Base-by-base conservation (phyloP, 352 stramenopile species). In the Pythium angustatum region DNA sequence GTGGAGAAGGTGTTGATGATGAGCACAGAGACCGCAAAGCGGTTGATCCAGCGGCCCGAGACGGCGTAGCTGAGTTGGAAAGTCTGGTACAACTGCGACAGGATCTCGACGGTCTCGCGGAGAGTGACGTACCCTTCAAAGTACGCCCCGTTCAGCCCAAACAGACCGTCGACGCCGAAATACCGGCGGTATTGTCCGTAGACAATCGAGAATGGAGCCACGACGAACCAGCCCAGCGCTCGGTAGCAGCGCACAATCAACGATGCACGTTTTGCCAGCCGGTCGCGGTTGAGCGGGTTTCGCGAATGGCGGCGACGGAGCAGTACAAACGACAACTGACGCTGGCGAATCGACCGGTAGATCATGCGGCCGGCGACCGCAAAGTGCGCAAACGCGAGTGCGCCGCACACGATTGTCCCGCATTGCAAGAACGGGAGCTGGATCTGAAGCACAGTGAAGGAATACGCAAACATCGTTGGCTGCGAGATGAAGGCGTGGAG, bases 131-230 rank as follows among this genome's bases (percentile, higher is more conserved):
- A 27, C 3, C 22, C n/a, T 5, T 66, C 55, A 36, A 71, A 63
- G n/a, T 53, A 28, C 53, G 51, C 5, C 14, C 56, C 48, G 41
- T 71, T 62, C 43, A 71, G 9, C 1, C 57, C 62, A 26, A 68
- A 79, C 33, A 40, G 22, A 33, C 65, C 53, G 24, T 71, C 52
- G 45, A 51, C 11, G 28, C 64, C 49, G 24, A 68, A 82, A 24
- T 69, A 49, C 10, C 12, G 33, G 17, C 36, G 33, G 31, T 36
- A 49, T 5, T 28, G 5, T 11, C 34, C 22, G 36, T 38, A 49
- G 5, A 49, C 36, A 17, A 43, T 5, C 36, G 11, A 7, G 36
- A 43, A 43, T 15, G 36, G 36, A 5, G 36, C 36, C 36, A 43
- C 3, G 11, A 43, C 36, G 36, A 43, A 43, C 11, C 36, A 15